Evolutionary conservation across 345 rosid genomes (phyloP), one percentile per base, ranked within the genome.

Genomic region (Barbarea vulgaris): DNA sequence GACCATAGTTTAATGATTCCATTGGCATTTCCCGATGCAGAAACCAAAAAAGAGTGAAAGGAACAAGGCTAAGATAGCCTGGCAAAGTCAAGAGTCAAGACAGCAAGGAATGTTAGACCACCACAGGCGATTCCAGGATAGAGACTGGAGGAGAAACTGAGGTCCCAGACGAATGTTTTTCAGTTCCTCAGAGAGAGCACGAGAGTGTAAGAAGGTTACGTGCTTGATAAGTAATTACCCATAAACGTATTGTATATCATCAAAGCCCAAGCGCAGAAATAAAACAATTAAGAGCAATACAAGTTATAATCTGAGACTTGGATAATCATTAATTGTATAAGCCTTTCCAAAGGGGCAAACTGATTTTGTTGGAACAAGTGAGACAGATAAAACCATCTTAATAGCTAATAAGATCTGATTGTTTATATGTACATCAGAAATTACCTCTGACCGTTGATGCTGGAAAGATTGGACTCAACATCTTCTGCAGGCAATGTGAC

Each of bases 361-460:
- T 65, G 51, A 46, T 56, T 47, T 37, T 75, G 59, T 52, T 31
- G 48, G 21, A 47, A 76, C 50, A 62, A 31, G 50, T 61, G 17
- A 76, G 6, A 33, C 48, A 46, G 25, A 76, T 25, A 69, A 31
- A 76, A 61, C n/a, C 54, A 31, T 61, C 21, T 24, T 44, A 17
- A 69, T 47, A 52, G 67, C 19, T 59, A 47, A 19, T 51, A 44
- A 42, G 4, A 41, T 24, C 25, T 63, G 59, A n/a, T 63, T 34
- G 31, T 17, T 70, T 65, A 18, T 62, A 30, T 70, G 44, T 51
- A 69, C 70, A 69, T 17, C 33, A 25, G 12, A 3, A 25, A 17
- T 70, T 47, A 70, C 76, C 28, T 70, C 67, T 55, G 44, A 24
- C 19, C 48, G 41, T 28, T 63, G 65, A 46, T 24, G 75, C 65